Conservation (phyloP, 192 early-diverging fungal species). For the Hyaloraphidium curvatum region DNA sequence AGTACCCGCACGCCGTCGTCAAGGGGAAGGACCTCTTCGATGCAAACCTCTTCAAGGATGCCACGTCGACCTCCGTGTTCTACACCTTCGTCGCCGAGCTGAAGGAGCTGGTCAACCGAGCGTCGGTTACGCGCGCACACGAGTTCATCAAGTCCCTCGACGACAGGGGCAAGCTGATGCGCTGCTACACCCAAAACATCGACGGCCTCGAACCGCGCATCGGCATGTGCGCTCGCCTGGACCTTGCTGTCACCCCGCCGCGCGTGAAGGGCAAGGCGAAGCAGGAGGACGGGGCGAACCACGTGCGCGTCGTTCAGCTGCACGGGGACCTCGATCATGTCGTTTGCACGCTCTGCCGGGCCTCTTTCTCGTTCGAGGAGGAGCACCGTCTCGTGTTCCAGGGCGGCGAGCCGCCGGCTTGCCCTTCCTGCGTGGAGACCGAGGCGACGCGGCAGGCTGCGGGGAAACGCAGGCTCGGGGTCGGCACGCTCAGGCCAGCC, state of each 20-base stretch:
- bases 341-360: constrained; percentile 67
- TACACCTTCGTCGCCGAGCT: constrained; percentile 60
- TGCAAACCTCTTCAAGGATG: constrained; percentile 54
- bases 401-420: constrained; percentile 51
- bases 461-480: constrained; percentile 56
- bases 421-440: constrained; percentile 32
- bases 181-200: constrained; percentile 96
- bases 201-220: constrained; percentile 72
- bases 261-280: neutral
- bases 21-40: constrained; percentile 74
- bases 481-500: constrained; percentile 70
- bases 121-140: constrained; percentile 66
- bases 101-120: constrained; percentile 46
- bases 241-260: neutral
- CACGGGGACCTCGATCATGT: constrained; percentile 78
- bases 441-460: constrained; percentile 23
- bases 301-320: constrained; percentile 53
- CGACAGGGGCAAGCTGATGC: constrained; percentile 50
- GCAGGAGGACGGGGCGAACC: constrained; percentile 5
- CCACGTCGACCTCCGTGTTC: constrained; percentile 38
- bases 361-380: constrained; percentile 41
- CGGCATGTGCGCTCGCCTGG: constrained; percentile 16
- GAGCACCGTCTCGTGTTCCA: constrained; percentile 39
- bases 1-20: constrained; percentile 46
- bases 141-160: constrained; percentile 60